Evolutionary conservation across 441 rosid genomes (phyloP), one percentile per base, ranked within the genome.

Genomic region (Corymbia calophylla): DNA sequence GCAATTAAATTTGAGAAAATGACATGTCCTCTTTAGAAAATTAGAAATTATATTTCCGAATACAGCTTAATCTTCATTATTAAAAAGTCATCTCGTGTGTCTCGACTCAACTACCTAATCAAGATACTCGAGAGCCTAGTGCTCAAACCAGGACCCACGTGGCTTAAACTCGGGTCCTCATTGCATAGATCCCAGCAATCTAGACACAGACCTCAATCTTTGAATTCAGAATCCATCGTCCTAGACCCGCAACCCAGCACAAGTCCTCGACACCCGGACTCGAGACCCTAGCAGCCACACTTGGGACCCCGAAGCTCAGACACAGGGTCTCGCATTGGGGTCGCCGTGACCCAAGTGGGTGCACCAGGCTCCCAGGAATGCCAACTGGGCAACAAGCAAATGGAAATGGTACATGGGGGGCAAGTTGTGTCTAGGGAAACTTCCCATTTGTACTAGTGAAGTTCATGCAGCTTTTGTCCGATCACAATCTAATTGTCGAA

Each of bases 131-230:
- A 3, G 44, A 35, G 4, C 25, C 27, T 21, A 35, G 14, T 10
- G 15, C 47, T 3, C 0, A 2, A 66, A 35, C 12, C 35, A 31
- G 16, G 0, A 66, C 39, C 11, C 12, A 0, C 0, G 18, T 31
- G 39, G 23, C 5, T 11, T 19, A 31, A 31, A 31, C 11, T n/a
- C 2, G 1, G 77, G 39, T 66, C 1, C 6, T 66, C 44, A 8
- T 66, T 0, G 21, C 77, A 19, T 58, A n/a, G 21, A 31, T 19
- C 39, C 73, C 6, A 15, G 11, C 73, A 4, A 19, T 21, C 39
- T 31, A 0, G 29, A 66, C 73, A n/a, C 3, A 0, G 32, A 29
- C 39, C 39, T 39, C 12, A 66, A 31, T 5, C 0, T 5, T 31
- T 10, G 1, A 31, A 31, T 16, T 66, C 39, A 66, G 17, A 16